Evolutionary conservation across 2,329 filamentous ascomycete species (phyloP), one percentile per base, ranked within the genome.

Genomic region (Fusarium concolor): DNA sequence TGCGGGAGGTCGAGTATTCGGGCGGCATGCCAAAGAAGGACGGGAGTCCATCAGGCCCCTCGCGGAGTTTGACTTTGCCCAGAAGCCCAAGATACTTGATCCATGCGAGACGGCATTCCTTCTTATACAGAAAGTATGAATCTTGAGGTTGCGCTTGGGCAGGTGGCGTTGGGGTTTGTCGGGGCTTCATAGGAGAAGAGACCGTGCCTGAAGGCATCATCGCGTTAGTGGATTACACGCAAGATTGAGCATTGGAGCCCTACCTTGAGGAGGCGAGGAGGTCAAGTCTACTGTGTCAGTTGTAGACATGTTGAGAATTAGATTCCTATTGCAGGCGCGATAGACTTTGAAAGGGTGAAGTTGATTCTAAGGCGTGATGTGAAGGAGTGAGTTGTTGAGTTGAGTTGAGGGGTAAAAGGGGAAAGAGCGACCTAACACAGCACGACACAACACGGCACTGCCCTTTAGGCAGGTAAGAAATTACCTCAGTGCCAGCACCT

Each of bases 31-130:
- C 57, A 9, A 38, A 5, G 26, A 60, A 60, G 3, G n/a, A 50
- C 2, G 57, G 57, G 8, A 39, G 53, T 4, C 38, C 26, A 17
- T 60, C 53, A n/a, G n/a, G 11, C 3, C 52, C 57, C 8, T 60
- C 24, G 3, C 31, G 43, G 6, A 60, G 38, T 12, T 17, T 57
- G 18, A 60, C 31, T 41, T 41, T 42, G 20, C n/a, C 44, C 2
- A 50, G 11, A 15, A 60, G 52, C 2, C 57, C 57, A 2, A 61
- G 37, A 6, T 58, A 61, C 37, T 50, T 58, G 11, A 61, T 45
- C 44, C 53, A 61, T 0, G 53, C 31, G 2, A 61, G 11, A 2
- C 57, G 44, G 10, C 57, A 58, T 11, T 61, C 53, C 7, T 58
- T 58, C 11, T 44, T 18, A 20, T 58, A 58, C 1, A 29, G 5